A percentile compares a stretch with the other conserved stretches of the same genome.
These are phyloP conservation scores for Thraustochytrium sp. DNA, from an alignment of 352 stramenopile species.

Conservation along the genomic window DNA sequence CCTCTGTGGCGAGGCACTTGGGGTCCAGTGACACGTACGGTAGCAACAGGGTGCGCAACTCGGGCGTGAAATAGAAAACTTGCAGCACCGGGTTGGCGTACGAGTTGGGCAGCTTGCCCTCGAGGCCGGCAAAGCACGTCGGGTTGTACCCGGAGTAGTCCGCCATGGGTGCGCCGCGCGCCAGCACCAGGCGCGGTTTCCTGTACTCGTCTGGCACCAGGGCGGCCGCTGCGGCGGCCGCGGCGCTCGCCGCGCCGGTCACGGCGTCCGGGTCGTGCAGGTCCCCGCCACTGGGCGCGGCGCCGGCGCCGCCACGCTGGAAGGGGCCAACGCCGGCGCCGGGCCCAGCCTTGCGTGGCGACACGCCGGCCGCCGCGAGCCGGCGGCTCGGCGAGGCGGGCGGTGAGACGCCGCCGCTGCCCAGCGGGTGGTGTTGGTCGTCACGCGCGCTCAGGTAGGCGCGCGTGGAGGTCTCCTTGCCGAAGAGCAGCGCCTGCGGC, in stretches of 20 bases:
- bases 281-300: not conserved
- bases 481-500: constrained; percentile 1
- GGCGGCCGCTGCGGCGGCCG: no score
- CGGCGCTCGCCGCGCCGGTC: no score
- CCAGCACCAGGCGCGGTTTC: not conserved
- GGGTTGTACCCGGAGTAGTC: constrained; percentile 46
- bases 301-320: not conserved
- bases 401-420: not conserved
- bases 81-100: constrained; percentile 58
- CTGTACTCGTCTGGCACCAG: not conserved
- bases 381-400: not conserved
- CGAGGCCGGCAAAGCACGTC: constrained; percentile 41
- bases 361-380: no score
- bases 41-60: constrained; percentile 55
- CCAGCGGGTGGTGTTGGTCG: no score
- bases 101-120: constrained; percentile 39
- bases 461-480: not conserved
- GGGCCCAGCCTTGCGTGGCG: not conserved
- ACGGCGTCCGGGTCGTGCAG: not conserved
- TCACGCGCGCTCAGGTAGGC: not conserved
- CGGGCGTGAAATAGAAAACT: constrained; percentile 63
- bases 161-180: constrained; percentile 1
- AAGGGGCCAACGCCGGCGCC: not conserved
- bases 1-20: constrained; percentile 47
- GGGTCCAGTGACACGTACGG: constrained; percentile 13